Base-by-base conservation (phyloP, 2,329 filamentous ascomycete species). In the Sporothrix curviconia region DNA sequence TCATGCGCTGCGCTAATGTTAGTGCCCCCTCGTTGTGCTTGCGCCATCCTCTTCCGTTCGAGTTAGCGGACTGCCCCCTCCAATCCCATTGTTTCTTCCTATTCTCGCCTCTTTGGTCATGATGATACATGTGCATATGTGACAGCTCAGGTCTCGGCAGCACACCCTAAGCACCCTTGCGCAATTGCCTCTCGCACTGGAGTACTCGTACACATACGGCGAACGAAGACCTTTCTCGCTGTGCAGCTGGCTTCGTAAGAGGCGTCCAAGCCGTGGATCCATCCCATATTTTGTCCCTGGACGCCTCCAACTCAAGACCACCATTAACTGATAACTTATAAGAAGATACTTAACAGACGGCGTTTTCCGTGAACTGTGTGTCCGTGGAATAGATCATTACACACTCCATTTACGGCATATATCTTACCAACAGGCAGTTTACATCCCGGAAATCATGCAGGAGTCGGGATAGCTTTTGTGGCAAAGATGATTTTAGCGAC, bases 201-300 rank as follows among this genome's bases (percentile, higher is more conserved):
- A 53, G 36, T 22, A 32, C 49, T n/a, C n/a, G n/a, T n/a, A 52
- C 49, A 52, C 49, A 17, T 19, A 25, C 40, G 22, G 17, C 32
- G 40, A 37, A 37, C 40, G 37, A 46, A 46, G 19, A 46, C 17
- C 19, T 37, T n/a, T n/a, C n/a, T n/a, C n/a, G n/a, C n/a, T n/a
- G n/a, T n/a, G 19, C 32, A 22, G 22, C 32, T 47, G 32, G 9
- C 36, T 39, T 39, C n/a, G 34, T 39, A n/a, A n/a, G n/a, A n/a
- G n/a, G 22, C 19, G 14, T 28, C 22, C 14, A 12, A 3, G 30
- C 32, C 52, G n/a, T 32, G 19, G 42, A 46, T 55, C 42, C 53
- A 47, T 55, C 53, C 53, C 53, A 55, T 39, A 39, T 30, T 19
- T 47, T 28, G 53, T 22, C 24, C 32, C 32, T 32, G 15, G 47